Evolutionary conservation across 2,329 filamentous ascomycete genomes (phyloP), one percentile per base, ranked within the genome.

Genomic region (Trichophyton mentagrophytes): DNA sequence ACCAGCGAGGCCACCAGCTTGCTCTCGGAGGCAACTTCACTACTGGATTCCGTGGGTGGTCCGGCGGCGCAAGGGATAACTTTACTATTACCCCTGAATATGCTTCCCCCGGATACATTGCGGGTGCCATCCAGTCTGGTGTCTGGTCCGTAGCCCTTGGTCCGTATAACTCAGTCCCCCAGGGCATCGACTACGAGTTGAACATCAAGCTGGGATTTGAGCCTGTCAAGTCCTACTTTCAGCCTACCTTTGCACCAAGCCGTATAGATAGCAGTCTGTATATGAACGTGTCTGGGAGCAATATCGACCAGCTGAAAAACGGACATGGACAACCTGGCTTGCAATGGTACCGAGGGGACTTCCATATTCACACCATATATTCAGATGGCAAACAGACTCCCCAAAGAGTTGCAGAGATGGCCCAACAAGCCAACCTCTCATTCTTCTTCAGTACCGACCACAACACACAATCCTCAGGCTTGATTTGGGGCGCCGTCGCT

Each of bases 401-500:
- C 1, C 53, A 49, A 15, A 40, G 61, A 53, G 63, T 66, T 13
- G 60, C 66, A 3, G 55, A 38, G 0, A 60, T 65, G 27, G 65
- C 65, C n/a, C 17, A 66, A 30, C 27, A 57, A 7, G 60, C 58
- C 17, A 47, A 66, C 13, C 62, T 68, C 13, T 56, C 60, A 13
- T 68, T 68, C 66, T 64, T 68, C 51, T 68, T 68, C 64, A 65
- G 65, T 60, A 65, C 62, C 17, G 66, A 68, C 13, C 66, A 68
- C 59, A 67, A 68, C 59, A 68, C 66, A 22, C 64, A 66, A 51
- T 63, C 60, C 11, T 61, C 62, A 36, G 66, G 66, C 60, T 57
- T 64, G 46, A 63, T 66, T n/a, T 61, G 63, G 44, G 66, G 64
- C 17, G 36, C 61, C 2, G 59, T 65, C 13, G 66, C 65, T 15